Base-by-base conservation (phyloP, 345 rosid genomes). In the Hibiscus syriacus region DNA sequence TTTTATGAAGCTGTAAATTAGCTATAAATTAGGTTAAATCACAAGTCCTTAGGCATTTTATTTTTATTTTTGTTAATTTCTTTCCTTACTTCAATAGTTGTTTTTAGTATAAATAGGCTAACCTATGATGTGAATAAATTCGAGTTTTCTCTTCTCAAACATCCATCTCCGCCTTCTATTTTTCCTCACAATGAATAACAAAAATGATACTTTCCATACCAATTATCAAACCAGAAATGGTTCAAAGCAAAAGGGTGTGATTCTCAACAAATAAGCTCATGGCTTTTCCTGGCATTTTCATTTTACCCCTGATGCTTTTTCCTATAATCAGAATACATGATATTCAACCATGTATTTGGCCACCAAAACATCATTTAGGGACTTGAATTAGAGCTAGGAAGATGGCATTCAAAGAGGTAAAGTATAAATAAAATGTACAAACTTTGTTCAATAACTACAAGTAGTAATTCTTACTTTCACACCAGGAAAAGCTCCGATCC, bases 401-500 rank as follows among this genome's bases (percentile, higher is more conserved):
- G 45, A n/a, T 26, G 58, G 57, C 27, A 30, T 5, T 57, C 29
- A 14, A 14, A 50, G 49, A 50, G 64, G 29, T 16, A 6, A 6
- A n/a, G 6, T 17, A 32, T 14, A 3, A 19, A 3, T 26, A 52
- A 38, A 32, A 19, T 12, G 14, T 59, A 45, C 12, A 22, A 41
- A 54, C 23, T 55, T 54, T 34, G 64, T 30, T 2, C 41, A 66
- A 39, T 12, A 20, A 65, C 10, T 3, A 54, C 41, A 38, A 70
- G 19, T 46, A 60, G n/a, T 10, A 34, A 17, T n/a, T 72, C 60
- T 74, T 75, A 75, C 72, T 59, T 69, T 55, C 27, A 69, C 72
- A 45, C 77, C 77, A 11, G 74, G 74, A 54, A 61, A 75, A 39
- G 69, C 67, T 27, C 77, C 77, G 54, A 79, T 75, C 82, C 82